Conservation (phyloP, 1,284 basidiomycete genomes). For the Ceratobasidium sp. region DNA sequence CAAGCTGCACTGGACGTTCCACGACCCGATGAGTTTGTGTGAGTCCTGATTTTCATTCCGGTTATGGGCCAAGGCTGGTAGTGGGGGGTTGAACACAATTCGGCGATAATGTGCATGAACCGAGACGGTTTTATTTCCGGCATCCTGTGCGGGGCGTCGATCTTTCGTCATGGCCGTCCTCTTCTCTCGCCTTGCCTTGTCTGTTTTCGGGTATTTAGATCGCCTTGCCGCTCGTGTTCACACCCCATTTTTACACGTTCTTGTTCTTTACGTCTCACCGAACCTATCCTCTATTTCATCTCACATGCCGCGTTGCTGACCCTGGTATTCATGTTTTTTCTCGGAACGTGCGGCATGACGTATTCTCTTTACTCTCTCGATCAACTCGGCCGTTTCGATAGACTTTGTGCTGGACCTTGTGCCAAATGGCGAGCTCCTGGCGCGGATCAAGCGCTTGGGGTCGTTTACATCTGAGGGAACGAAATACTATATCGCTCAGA, state of each 20-base stretch:
- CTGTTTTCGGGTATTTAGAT: background rate
- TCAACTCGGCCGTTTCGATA: constrained; percentile 52
- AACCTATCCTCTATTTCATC: background rate
- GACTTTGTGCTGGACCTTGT: constrained; percentile 93
- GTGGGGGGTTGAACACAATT: background rate
- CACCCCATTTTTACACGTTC: no score
- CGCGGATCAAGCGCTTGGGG: constrained; percentile 77
- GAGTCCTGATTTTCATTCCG: constrained; percentile 54
- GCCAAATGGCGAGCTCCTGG: constrained; percentile 89
- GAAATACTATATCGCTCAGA: constrained; percentile 86
- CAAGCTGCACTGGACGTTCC: constrained; percentile 82
- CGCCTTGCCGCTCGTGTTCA: background rate
- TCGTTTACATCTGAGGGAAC: constrained; percentile 81
- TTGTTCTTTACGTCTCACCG: background rate
- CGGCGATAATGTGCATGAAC: no score
- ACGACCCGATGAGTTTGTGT: constrained; percentile 87
- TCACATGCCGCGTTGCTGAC: no score
- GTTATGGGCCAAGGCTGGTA: background rate
- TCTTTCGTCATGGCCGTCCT: background rate
- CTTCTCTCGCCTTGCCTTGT: background rate
- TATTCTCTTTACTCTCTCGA: background rate
- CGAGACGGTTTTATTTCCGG: background rate
- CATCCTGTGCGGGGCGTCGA: background rate
- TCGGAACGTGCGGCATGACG: constrained; percentile 2
- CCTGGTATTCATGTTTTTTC: no score